phyloP scores from a whole-genome alignment of 2,329 filamentous ascomycete species.

The Paraphaeosphaeria sporulosa region DNA sequence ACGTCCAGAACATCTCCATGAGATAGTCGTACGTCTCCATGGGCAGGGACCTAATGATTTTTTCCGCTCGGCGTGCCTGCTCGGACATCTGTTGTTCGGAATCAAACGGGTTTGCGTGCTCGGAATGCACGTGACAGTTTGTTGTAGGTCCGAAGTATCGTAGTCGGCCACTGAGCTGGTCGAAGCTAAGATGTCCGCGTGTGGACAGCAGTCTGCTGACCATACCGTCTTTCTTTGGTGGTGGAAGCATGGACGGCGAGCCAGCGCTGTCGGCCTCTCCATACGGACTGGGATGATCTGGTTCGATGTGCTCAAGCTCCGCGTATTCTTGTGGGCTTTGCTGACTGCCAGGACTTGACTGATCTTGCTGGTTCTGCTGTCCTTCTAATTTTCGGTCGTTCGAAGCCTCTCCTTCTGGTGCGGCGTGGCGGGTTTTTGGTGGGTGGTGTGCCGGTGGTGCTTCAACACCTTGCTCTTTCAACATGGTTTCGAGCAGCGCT shows the following conservation, averaged over 20 bases:
- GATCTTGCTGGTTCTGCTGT: slow-evolving; percentile 28
- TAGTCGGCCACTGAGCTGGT: slow-evolving; percentile 59
- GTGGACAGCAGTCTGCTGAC: slow-evolving; percentile 60
- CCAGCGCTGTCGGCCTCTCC: slow-evolving; percentile 37
- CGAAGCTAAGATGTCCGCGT: slow-evolving; percentile 60
- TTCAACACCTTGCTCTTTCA: slow-evolving; percentile 58
- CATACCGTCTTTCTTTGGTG: slow-evolving; percentile 56
- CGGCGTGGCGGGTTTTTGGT: slow-evolving; percentile 56
- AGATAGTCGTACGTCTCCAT: slow-evolving; percentile 61
- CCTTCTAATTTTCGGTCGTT: slow-evolving; percentile 27
- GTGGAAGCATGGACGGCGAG: slow-evolving; percentile 43
- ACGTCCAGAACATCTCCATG: slow-evolving; percentile 60
- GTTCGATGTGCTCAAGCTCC: slow-evolving; percentile 31
- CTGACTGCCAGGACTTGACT: slow-evolving; percentile 43
- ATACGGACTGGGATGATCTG: slow-evolving; percentile 30
- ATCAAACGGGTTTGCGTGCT: slow-evolving; percentile 44
- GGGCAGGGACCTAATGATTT: slow-evolving; percentile 57
- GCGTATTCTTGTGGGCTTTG: slow-evolving; percentile 32
- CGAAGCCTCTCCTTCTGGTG: slow-evolving; percentile 42
- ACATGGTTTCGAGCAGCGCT: slow-evolving; percentile 60
- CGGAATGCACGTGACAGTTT: slow-evolving; percentile 61
- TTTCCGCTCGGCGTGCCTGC: slow-evolving; percentile 57
- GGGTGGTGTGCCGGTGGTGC: slow-evolving; percentile 62
- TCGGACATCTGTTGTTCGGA: slow-evolving; percentile 54
- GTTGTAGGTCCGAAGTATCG: slow-evolving; percentile 64